phyloP scores from a whole-genome alignment of 1,284 basidiomycete genomes.

The Marasmius oreades region DNA sequence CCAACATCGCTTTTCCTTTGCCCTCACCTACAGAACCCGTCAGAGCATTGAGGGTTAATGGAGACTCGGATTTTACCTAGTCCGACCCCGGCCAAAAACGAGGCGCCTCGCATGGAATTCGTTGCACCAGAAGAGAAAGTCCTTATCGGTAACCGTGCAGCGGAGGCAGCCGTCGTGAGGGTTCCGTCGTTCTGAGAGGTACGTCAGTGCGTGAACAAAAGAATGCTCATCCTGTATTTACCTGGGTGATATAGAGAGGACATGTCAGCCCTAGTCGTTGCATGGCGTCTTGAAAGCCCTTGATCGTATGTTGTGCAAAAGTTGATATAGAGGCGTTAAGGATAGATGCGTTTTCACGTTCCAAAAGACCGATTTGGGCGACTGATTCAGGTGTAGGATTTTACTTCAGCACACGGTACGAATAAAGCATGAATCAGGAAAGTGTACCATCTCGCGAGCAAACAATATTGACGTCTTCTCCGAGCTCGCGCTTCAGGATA shows the following conservation, averaged over 20 bases:
- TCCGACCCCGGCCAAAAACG: slow-evolving; percentile 45
- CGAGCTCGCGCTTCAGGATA: slow-evolving; percentile 35
- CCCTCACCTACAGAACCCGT: not conserved
- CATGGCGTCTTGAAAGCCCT: slow-evolving; percentile 45
- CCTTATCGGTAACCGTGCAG: slow-evolving; percentile 48
- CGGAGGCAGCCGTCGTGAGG: slow-evolving; percentile 42
- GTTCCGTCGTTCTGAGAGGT: slow-evolving; percentile 47
- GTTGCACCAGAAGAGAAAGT: slow-evolving; percentile 59
- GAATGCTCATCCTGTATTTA: slow-evolving; percentile 5
- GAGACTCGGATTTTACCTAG: slow-evolving; percentile 17
- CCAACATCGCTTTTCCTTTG: slow-evolving; percentile 17
- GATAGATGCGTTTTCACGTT: slow-evolving; percentile 57
- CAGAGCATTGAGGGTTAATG: not conserved
- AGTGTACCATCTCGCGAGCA: slow-evolving; percentile 44
- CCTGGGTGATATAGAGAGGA: slow-evolving; percentile 50
- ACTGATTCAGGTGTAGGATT: slow-evolving; percentile 24
- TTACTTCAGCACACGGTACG: not conserved
- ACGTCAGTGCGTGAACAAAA: not conserved
- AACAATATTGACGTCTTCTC: slow-evolving; percentile 38
- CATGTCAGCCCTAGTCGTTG: slow-evolving; percentile 40
- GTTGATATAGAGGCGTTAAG: slow-evolving; percentile 53
- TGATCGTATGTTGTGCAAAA: slow-evolving; percentile 48
- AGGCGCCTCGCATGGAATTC: slow-evolving; percentile 60
- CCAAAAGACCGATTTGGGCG: slow-evolving; percentile 47
- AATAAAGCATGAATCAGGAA: not conserved